Evolutionary conservation across 257 asterid genomes (phyloP), one percentile per base, ranked within the genome.

Genomic region (Mentha longifolia): DNA sequence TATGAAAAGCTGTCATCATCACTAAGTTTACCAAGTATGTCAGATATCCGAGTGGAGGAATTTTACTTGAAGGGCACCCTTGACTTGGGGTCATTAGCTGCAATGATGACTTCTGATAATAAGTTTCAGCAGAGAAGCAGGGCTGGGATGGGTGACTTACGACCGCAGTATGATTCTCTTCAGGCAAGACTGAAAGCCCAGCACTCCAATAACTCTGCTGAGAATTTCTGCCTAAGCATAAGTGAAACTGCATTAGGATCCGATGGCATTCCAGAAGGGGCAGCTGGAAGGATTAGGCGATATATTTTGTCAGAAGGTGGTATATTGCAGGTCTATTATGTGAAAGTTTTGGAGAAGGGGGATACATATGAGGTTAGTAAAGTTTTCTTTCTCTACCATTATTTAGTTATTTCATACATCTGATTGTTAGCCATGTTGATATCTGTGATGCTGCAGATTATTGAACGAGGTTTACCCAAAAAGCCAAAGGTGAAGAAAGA

Each of bases 331-430:
- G 95, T 92, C 67, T 87, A 71, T 82, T 90, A 89, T 79, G 99
- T 95, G 74, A 95, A 95, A 79, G 98, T 95, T 74, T 84, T 92
- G 86, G 99, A 95, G 91, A 95, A 92, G 83, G 99, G 99, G 70
- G 99, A 95, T 79, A 83, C 95, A 47, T 95, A 95, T 33, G 99
- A 95, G 98, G 99, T 95, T 71, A 76, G 92, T 10, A 61, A 55
- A 66, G 33, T 45, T 55, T 55, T 35, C 4, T 61, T 77, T 69
- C 9, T 35, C 71, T 72, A 46, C 59, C 49, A 58, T 71, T 62
- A 35, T 66, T 46, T 52, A 62, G 41, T 61, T 46, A 41, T 47
- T 60, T 63, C 43, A 61, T 59, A 37, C 28, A 30, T 70, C 25
- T 3, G 46, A 47, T 64, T 74, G 59, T 65, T 74, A 74, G 49